Base-by-base conservation (phyloP, 1,139 yeast genomes). In the Taiozyma onychis region DNA sequence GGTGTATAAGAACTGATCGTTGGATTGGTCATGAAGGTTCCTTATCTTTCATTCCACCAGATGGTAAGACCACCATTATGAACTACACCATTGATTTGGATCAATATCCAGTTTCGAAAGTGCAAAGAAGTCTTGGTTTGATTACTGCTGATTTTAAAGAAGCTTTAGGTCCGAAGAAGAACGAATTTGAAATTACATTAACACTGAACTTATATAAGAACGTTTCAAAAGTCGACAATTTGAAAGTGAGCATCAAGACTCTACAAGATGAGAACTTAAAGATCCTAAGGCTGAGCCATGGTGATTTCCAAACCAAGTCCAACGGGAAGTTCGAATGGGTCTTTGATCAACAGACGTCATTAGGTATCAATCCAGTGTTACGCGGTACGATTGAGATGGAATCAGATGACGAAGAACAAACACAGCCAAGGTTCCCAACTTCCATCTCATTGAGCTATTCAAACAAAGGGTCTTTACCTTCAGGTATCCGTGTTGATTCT, bases 41-140 rank as follows among this genome's bases (percentile, higher is more conserved):
- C 0, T 63, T 90, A 43, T 73, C 81, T 16, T 88, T 91, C 61
- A 76, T 87, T 22, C 99, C 99, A 4, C 96, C 98, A 0, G 97
- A 93, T 66, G 98, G 96, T 5, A 76, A 73, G 54, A 80, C 83
- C 42, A 73, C 77, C 6, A 66, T 93, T 21, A 77, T 85, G 76
- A 71, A 78, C 26, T 93, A 93, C 63, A 73, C 78, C 7, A 66
- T 87, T 34, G 88, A 87, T 52, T 65, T 79, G 41, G 68, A 65
- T 49, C 60, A 48, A 44, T 68, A 50, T 60, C 62, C 54, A 59
- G 55, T 44, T 44, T 57, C 51, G 44, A 56, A 50, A 39, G 48
- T 47, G 43, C 64, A 46, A 53, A 56, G 64, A 57, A 61, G 64
- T 46, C 57, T 77, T 22, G 95, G 93, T 0, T 63, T 82, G 10